Evolutionary conservation across 768 basidiomycete species (phyloP).

Genomic region (Mycena galericulata): DNA sequence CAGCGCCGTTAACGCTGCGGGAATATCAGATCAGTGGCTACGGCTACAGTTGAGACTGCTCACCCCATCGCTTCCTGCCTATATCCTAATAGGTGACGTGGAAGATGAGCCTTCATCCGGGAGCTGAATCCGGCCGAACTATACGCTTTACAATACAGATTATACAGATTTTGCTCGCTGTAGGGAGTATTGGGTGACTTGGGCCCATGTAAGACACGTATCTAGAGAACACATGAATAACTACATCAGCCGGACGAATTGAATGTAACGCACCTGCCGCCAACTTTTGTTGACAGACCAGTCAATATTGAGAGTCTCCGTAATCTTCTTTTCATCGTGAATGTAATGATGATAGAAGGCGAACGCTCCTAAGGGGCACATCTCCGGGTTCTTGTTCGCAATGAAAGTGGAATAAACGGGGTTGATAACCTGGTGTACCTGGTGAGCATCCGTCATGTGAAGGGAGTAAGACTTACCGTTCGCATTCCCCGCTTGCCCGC

Average conservation of each 20-base stretch:
- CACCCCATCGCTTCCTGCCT: conserved; percentile 10
- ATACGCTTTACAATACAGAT: neutral
- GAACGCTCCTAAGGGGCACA: conserved; percentile 16
- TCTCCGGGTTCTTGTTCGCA: conserved; percentile 2
- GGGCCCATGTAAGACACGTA: neutral
- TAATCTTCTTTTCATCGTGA: neutral
- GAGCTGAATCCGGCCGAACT: neutral
- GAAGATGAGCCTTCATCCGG: neutral
- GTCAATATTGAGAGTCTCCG: neutral
- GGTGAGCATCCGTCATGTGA: neutral
- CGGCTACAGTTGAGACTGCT: too few relatives aligned
- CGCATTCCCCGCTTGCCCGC: conserved; percentile 26
- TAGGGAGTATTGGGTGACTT: neutral
- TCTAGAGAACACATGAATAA: neutral
- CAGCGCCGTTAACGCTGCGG: neutral
- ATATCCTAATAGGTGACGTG: conserved; percentile 3
- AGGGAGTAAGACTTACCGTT: neutral
- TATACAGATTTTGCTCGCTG: conserved; percentile 6
- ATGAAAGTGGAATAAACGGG: conserved; percentile 14
- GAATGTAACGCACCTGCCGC: neutral
- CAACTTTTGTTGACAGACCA: conserved; percentile 8
- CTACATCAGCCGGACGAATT: neutral
- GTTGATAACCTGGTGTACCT: conserved; percentile 8
- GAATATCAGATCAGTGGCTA: neutral
- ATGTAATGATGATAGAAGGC: conserved; percentile 16